Conservation (phyloP, 2,329 filamentous ascomycete genomes). For the Neoarthrinium moseri region DNA sequence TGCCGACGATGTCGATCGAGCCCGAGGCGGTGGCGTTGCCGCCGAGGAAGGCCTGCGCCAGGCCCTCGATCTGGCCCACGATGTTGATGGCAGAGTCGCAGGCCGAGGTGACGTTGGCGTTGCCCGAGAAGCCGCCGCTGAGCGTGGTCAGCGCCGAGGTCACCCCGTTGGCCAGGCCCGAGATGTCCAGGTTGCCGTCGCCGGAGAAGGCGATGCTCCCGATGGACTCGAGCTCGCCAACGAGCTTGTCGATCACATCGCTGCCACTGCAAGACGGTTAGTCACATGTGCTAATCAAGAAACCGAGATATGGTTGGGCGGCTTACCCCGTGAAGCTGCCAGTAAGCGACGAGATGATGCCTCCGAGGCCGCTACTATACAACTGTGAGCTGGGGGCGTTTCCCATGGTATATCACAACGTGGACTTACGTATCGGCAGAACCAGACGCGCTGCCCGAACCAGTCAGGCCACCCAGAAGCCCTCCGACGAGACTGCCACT, state of each 20-base stretch:
- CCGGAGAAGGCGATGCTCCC: background rate
- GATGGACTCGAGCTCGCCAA: background rate
- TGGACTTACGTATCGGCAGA: no score
- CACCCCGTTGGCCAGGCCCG: constrained; percentile 1
- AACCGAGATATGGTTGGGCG: no score
- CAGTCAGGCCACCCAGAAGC: no score
- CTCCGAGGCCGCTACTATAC: no score
- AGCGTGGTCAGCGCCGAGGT: constrained; percentile 4
- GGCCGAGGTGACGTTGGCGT: constrained; percentile 1
- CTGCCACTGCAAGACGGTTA: no score
- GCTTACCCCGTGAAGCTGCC: no score
- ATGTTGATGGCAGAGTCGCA: constrained; percentile 5
- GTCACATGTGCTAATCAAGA: no score
- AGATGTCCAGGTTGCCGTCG: constrained; percentile 1
- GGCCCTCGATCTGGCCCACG: constrained; percentile 1
- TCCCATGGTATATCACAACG: no score
- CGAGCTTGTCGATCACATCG: constrained; percentile 2
- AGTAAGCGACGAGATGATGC: no score
- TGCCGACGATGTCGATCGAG: background rate
- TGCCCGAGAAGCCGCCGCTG: background rate
- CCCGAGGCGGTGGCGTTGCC: constrained; percentile 1
- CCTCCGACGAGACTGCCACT: no score
- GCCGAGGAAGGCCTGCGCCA: constrained; percentile 2
- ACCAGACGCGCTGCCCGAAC: no score
- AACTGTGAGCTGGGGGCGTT: no score